Percentiles rank a stretch among this genome's conserved stretches.
Evolutionary conservation across 2,329 filamentous ascomycete genomes (phyloP).

Genomic region (Rhytidhysteron rufulum): DNA sequence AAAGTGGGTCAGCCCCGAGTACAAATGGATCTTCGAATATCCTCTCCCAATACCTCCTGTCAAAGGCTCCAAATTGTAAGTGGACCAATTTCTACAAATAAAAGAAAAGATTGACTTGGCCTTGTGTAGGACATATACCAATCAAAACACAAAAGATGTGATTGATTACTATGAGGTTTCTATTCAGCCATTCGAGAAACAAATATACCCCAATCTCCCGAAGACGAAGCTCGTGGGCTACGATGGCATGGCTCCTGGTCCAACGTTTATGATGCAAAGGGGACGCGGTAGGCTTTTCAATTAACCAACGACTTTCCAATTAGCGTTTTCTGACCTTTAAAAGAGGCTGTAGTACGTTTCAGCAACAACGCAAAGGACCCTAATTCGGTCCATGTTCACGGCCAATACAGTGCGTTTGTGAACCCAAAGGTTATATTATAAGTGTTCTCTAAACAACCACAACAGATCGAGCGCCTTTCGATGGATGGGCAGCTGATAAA

Average conservation of each 20-base stretch:
- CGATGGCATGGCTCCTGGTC: conserved; percentile 53
- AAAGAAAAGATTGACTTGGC: conserved; percentile 13
- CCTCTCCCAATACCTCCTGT: conserved; percentile 45
- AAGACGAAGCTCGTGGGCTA: conserved; percentile 46
- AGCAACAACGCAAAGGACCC: conserved; percentile 47
- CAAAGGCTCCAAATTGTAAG: conserved; percentile 42
- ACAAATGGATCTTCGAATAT: conserved; percentile 36
- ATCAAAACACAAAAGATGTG: conserved; percentile 27
- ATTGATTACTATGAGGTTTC: conserved; percentile 48
- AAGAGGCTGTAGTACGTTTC: conserved; percentile 52
- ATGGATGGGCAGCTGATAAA: conserved; percentile 55
- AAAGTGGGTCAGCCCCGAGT: conserved; percentile 32
- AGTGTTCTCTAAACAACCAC: background rate
- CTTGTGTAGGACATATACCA: conserved; percentile 30
- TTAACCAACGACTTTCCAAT: too few relatives aligned
- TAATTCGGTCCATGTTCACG: conserved; percentile 53
- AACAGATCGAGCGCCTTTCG: conserved; percentile 40
- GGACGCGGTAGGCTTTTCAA: conserved; percentile 34
- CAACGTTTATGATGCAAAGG: conserved; percentile 48
- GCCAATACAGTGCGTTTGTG: conserved; percentile 38
- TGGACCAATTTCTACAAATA: background rate
- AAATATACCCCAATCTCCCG: conserved; percentile 42
- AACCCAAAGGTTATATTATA: background rate
- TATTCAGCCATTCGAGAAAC: conserved; percentile 38
- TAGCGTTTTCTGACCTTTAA: too few relatives aligned